Base-by-base conservation (phyloP, 495 filamentous ascomycete species). In the Lepidopterella palustris region DNA sequence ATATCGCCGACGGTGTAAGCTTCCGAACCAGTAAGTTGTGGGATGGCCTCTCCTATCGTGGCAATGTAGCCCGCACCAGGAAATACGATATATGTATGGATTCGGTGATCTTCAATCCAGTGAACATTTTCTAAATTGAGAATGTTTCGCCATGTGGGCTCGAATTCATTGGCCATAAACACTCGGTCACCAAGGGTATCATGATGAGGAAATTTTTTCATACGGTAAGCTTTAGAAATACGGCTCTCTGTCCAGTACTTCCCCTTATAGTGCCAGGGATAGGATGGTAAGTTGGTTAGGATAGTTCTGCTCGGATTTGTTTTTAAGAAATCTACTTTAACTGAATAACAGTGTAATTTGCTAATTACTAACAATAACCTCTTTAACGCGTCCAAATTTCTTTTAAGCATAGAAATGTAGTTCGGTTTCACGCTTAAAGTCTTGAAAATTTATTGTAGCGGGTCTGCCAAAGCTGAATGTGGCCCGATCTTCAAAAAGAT, bases 41-140 rank as follows among this genome's bases (percentile, higher is more conserved):
- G 18, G 4, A 29, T 28, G 21, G 74, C 74, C 58, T 78, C 74
- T 18, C 76, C 65, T 0, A 69, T 74, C 72, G 74, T 75, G 6
- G 68, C 50, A 1, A 79, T 49, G 58, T 73, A 78, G 0, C 72
- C 75, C 2, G 74, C 73, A n/a, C 64, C 74, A 2, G 77, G 77
- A 45, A 74, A 77, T 2, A 79, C 58, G 40, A 67, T 56, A 25
- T 70, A 68, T 0, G 68, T 69, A 23, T 76, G 67, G 0, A 78
- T 66, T 27, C 68, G 57, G 56, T 79, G 76, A 28, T 78, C 71
- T 10, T 54, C 56, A 0, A 79, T 25, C 77, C 77, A 79, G 5
- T 78, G 78, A 2, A 74, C 60, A 20, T 77, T 74, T 8, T 70
- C 55, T n/a, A 74, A 50, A n/a, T 70, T 57, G 3, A 80, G 32